phyloP scores from a whole-genome alignment of 202 grass and related monocot genomes.

The Panicum hallii region DNA sequence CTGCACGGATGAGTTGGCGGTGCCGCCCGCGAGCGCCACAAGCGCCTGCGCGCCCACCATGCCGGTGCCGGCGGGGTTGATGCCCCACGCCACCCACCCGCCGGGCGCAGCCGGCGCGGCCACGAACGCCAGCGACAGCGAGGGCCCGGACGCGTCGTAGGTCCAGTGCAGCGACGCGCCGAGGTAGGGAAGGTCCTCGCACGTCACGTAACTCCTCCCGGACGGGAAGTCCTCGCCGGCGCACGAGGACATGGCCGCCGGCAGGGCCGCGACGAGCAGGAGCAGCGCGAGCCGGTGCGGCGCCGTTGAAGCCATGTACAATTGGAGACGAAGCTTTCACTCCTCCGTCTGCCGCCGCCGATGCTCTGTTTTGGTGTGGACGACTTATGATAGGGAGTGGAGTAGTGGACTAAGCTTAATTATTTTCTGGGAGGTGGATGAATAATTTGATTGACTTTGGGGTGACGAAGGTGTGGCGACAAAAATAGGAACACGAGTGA shows the following conservation, averaged over 20 bases:
- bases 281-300: conserved; percentile 31
- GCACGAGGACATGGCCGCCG: conserved; percentile 43
- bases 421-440: not conserved
- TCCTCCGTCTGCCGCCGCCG: not conserved
- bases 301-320: not conserved
- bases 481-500: not conserved
- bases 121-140: conserved; percentile 72
- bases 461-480: not conserved
- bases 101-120: conserved; percentile 51
- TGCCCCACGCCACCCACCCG: conserved; percentile 82
- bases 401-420: no score
- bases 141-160: conserved; percentile 48
- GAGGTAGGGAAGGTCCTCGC: conserved; percentile 64
- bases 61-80: conserved; percentile 60
- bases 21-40: conserved; percentile 51
- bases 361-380: not conserved
- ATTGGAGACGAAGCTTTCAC: not conserved
- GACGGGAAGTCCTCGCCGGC: conserved; percentile 58
- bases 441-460: no score
- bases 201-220: conserved; percentile 55
- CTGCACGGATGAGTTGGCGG: not conserved
- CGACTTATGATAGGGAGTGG: not conserved
- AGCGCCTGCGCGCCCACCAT: conserved; percentile 76
- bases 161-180: conserved; percentile 75
- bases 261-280: conserved; percentile 38